A percentile compares a stretch with the other conserved stretches of the same genome.
Evolutionary conservation across 495 filamentous ascomycete species (phyloP).

Genomic region (Platismatia glauca): DNA sequence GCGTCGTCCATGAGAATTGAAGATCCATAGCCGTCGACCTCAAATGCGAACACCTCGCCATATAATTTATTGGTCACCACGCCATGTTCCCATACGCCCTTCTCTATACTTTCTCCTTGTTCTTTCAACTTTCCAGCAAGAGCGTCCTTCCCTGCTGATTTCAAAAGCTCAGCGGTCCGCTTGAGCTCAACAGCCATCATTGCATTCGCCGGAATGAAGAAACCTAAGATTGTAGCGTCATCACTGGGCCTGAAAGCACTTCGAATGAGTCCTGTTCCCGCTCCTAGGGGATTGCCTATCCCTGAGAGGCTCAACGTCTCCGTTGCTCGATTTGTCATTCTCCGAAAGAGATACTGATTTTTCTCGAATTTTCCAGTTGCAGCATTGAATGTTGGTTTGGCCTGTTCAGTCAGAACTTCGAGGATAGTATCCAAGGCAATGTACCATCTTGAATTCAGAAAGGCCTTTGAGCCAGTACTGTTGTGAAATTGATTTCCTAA

Average conservation of each 20-base stretch:
- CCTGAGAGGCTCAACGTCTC: slow-evolving; percentile 81
- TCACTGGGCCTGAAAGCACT: slow-evolving; percentile 96
- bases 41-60: slow-evolving; percentile 89
- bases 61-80: slow-evolving; percentile 75
- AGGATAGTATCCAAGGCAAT: slow-evolving; percentile 67
- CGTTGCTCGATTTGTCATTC: slow-evolving; percentile 69
- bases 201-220: slow-evolving; percentile 93
- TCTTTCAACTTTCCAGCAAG: slow-evolving; percentile 47
- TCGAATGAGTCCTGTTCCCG: slow-evolving; percentile 74
- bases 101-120: slow-evolving; percentile 60
- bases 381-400: slow-evolving; percentile 65
- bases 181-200: slow-evolving; percentile 90
- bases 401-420: slow-evolving; percentile 65
- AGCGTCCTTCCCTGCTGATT: slow-evolving; percentile 42
- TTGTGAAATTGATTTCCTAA: slow-evolving; percentile 79
- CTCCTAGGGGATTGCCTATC: slow-evolving; percentile 81
- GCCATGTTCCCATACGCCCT: slow-evolving; percentile 81
- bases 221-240: slow-evolving; percentile 91
- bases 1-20: slow-evolving; percentile 94
- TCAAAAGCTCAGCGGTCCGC: slow-evolving; percentile 61
- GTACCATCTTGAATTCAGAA: slow-evolving; percentile 72
- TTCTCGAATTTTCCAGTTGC: slow-evolving; percentile 50
- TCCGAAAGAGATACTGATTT: slow-evolving; percentile 82
- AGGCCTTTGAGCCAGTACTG: slow-evolving; percentile 66
- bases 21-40: slow-evolving; percentile 93